Evolutionary conservation across 345 rosid genomes (phyloP).

Genomic region (Iberis pinnata): DNA sequence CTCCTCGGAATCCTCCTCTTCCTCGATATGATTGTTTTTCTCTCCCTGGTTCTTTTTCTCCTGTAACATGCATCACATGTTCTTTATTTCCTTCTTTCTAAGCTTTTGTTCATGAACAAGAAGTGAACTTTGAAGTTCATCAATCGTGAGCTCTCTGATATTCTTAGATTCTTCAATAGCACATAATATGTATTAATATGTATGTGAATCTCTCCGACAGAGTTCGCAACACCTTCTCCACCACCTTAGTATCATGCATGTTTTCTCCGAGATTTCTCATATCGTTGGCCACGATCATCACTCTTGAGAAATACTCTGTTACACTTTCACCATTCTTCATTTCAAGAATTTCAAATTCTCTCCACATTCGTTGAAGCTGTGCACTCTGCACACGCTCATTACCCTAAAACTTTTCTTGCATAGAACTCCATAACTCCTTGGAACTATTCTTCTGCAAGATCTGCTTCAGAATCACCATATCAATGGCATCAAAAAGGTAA

Average conservation of each 20-base stretch:
- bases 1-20: background rate
- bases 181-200: background rate
- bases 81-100: background rate
- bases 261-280: background rate
- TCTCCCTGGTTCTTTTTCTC: background rate
- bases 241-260: background rate
- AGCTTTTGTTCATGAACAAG: background rate
- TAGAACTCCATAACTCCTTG: background rate
- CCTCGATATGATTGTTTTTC: background rate
- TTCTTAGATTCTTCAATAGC: background rate
- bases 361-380: background rate
- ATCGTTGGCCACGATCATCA: background rate
- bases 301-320: too few species aligned
- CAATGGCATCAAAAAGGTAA: background rate
- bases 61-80: background rate
- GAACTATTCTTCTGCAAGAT: background rate
- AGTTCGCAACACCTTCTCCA: background rate
- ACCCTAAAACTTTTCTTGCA: background rate
- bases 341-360: background rate
- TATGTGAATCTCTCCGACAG: background rate
- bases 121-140: background rate
- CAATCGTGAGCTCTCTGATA: background rate
- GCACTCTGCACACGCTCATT: slow-evolving; percentile 1
- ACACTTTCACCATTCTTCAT: slow-evolving; percentile 3
- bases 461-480: background rate